These are phyloP conservation scores for Populus hybrid DNA, from an alignment of 441 rosid species.

Conservation along the genomic window DNA sequence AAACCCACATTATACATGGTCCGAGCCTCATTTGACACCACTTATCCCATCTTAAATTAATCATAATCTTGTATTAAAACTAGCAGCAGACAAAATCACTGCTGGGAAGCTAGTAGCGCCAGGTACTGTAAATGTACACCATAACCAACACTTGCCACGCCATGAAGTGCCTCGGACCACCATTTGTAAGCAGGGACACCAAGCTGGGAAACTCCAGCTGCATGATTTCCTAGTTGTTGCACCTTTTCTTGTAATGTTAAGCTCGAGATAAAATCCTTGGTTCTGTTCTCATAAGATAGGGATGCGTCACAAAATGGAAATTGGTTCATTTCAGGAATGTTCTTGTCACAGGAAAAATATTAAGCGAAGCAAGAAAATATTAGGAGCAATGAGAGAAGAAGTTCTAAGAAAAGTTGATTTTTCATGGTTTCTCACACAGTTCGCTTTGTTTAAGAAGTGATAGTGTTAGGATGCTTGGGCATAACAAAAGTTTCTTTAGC, in stretches of 20 bases:
- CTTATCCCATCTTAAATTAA: constrained; percentile 46
- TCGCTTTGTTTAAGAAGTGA: neutral
- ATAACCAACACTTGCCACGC: constrained; percentile 40
- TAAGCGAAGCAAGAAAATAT: constrained; percentile 31
- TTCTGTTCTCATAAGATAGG: constrained; percentile 34
- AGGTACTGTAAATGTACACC: constrained; percentile 41
- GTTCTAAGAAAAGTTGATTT: neutral
- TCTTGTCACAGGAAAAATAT: constrained; percentile 45
- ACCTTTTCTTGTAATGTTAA: constrained; percentile 57
- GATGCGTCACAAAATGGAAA: constrained; percentile 49
- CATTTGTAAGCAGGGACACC: constrained; percentile 57
- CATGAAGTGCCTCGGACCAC: constrained; percentile 85
- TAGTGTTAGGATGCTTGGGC: too few species aligned
- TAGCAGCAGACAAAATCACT: constrained; percentile 58
- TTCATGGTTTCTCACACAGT: constrained; percentile 18
- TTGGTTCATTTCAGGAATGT: constrained; percentile 31
- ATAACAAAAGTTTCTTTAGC: too few species aligned
- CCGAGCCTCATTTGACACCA: constrained; percentile 59
- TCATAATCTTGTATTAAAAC: constrained; percentile 55
- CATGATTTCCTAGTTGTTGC: constrained; percentile 36
- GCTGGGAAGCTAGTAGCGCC: constrained; percentile 79
- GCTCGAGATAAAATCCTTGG: constrained; percentile 45
- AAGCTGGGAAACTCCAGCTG: constrained; percentile 37
- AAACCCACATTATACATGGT: constrained; percentile 59
- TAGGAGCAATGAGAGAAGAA: constrained; percentile 14